phyloP scores from a whole-genome alignment of 148 eudicot genomes.

The Rhododendron simsii region DNA sequence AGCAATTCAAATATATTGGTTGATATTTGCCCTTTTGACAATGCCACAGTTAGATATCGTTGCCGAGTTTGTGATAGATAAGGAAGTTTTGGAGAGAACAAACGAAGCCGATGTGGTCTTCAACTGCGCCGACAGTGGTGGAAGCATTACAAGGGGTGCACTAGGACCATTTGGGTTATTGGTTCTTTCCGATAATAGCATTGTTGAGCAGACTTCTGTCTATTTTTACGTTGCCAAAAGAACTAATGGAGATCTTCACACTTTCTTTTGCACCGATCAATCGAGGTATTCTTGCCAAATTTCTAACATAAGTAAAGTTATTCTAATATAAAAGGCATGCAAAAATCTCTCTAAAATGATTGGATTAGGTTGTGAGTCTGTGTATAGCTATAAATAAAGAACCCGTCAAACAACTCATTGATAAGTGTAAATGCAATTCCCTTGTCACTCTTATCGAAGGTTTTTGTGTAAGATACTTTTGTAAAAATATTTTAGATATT shows the following conservation, averaged over 20 bases:
- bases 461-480: too few relatives aligned
- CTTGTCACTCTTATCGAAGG: too few relatives aligned
- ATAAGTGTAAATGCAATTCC: too few relatives aligned
- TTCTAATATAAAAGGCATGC: neutral
- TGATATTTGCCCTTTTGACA: neutral
- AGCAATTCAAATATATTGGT: neutral
- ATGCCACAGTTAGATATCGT: slow-evolving; percentile 42
- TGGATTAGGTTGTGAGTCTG: neutral
- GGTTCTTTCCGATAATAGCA: slow-evolving; percentile 28
- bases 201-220: slow-evolving; percentile 46
- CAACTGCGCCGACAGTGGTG: slow-evolving; percentile 37
- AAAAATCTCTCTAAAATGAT: neutral
- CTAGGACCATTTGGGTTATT: slow-evolving; percentile 60
- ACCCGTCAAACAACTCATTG: neutral
- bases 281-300: slow-evolving; percentile 18
- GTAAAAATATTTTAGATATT: too few relatives aligned
- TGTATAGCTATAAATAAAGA: neutral
- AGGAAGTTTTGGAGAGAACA: slow-evolving; percentile 24
- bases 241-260: slow-evolving; percentile 19
- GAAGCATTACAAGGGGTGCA: slow-evolving; percentile 43
- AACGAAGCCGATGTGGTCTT: slow-evolving; percentile 19
- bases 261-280: slow-evolving; percentile 54
- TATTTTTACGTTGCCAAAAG: slow-evolving; percentile 51
- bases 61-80: slow-evolving; percentile 44
- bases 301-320: too few relatives aligned